A percentile compares a stretch with the other conserved stretches of the same genome.
These are phyloP conservation scores for Monosporascus sp. DNA, from an alignment of 2,329 filamentous ascomycete species.

Conservation along the genomic window DNA sequence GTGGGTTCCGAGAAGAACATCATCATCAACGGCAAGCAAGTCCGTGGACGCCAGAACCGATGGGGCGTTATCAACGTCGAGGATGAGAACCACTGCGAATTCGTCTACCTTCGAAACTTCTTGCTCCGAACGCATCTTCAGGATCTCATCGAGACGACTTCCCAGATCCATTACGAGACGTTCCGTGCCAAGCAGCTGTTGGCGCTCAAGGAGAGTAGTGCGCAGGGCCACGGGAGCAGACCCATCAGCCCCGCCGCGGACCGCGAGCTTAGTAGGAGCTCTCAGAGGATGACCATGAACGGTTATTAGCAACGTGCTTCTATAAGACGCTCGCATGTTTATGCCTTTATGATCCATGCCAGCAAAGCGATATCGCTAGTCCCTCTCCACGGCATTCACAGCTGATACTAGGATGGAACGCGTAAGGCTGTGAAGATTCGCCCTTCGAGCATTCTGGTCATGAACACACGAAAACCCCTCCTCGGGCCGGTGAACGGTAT, in stretches of 20 bases:
- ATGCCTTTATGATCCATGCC: background rate
- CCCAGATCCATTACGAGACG: constrained; percentile 99
- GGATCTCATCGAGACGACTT: constrained; percentile 98
- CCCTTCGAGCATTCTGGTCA: background rate
- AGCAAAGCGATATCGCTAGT: background rate
- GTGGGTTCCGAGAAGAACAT: constrained; percentile 98
- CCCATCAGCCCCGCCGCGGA: constrained; percentile 95
- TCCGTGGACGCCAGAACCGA: constrained; percentile 95
- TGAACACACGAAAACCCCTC: background rate
- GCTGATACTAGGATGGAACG: constrained; percentile 3
- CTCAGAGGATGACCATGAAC: constrained; percentile 97
- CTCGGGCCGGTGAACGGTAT: background rate
- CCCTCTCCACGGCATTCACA: constrained; percentile 17
- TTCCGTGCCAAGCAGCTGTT: constrained; percentile 99
- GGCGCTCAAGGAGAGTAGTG: constrained; percentile 96
- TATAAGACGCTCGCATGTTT: background rate
- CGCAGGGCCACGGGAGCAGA: constrained; percentile 74
- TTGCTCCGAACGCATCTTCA: constrained; percentile 96
- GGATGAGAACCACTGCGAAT: constrained; percentile 99
- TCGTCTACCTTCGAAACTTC: constrained; percentile 97
- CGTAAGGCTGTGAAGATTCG: background rate
- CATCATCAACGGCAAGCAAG: constrained; percentile 94
- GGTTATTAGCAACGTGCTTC: constrained; percentile 66
- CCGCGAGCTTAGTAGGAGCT: constrained; percentile 92
- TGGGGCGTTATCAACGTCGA: constrained; percentile 99